Evolutionary conservation across 2,329 filamentous ascomycete genomes (phyloP).

Genomic region (Chrysosporium keratinophilum): DNA sequence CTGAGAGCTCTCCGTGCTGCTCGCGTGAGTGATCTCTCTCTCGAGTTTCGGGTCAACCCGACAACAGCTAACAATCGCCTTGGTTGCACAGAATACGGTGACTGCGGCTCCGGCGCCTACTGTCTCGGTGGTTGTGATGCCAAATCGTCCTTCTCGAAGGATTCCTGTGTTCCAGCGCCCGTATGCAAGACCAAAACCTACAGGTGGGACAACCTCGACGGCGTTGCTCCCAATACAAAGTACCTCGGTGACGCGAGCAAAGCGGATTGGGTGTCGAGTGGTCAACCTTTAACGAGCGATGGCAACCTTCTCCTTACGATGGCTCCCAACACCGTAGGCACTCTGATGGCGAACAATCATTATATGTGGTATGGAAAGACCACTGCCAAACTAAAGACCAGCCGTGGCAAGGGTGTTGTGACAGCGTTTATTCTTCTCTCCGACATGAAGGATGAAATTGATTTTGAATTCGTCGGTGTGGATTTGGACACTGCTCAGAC

Average conservation of each 20-base stretch:
- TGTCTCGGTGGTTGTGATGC: slow-evolving; percentile 94
- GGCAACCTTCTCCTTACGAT: slow-evolving; percentile 76
- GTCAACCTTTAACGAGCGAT: slow-evolving; percentile 53
- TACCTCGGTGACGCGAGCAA: slow-evolving; percentile 76
- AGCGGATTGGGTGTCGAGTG: slow-evolving; percentile 82
- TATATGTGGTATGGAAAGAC: slow-evolving; percentile 98
- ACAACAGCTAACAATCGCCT: neutral
- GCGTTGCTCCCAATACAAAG: slow-evolving; percentile 59
- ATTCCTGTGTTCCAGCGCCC: slow-evolving; percentile 76
- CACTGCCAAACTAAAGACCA: slow-evolving; percentile 73
- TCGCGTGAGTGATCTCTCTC: slow-evolving; percentile 53
- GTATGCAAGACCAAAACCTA: slow-evolving; percentile 67
- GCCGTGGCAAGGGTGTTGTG: slow-evolving; percentile 78
- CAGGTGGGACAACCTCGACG: slow-evolving; percentile 61
- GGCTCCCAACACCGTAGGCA: slow-evolving; percentile 74
- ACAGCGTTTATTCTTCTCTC: slow-evolving; percentile 92
- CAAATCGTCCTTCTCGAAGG: slow-evolving; percentile 66
- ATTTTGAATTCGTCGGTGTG: slow-evolving; percentile 85
- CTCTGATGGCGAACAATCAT: slow-evolving; percentile 68
- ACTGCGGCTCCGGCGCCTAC: slow-evolving; percentile 88
- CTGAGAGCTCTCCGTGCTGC: slow-evolving; percentile 63
- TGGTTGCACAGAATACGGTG: slow-evolving; percentile 61
- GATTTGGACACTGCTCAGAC: slow-evolving; percentile 72
- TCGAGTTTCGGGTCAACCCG: neutral
- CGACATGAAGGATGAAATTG: slow-evolving; percentile 95